Base-by-base conservation (phyloP, 2,329 filamentous ascomycete genomes). In the Dactylellina haptotyla region DNA sequence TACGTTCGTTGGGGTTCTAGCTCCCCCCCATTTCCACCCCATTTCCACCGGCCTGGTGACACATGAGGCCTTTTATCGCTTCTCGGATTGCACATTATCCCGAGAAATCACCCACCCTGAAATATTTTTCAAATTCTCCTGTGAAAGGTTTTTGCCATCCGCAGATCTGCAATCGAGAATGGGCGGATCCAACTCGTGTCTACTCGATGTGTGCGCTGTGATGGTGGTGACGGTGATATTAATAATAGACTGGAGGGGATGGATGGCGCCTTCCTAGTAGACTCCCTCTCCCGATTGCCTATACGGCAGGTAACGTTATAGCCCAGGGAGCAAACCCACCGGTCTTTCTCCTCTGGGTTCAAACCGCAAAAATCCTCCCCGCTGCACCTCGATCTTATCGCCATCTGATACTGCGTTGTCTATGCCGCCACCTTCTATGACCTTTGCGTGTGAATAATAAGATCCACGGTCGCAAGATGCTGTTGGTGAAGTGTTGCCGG, bases 401-500 rank as follows among this genome's bases (percentile, higher is more conserved):
- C n/a, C n/a, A n/a, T n/a, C n/a, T n/a, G n/a, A n/a, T n/a, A n/a
- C n/a, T n/a, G n/a, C n/a, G n/a, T n/a, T n/a, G n/a, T n/a, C n/a
- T n/a, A n/a, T n/a, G n/a, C n/a, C n/a, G n/a, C n/a, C n/a, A n/a
- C n/a, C n/a, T n/a, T n/a, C n/a, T n/a, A n/a, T n/a, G n/a, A n/a
- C n/a, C n/a, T n/a, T n/a, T n/a, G n/a, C n/a, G n/a, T n/a, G n/a
- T 6, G 30, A 34, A 14, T 6, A 34, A 34, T 34, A 34, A 37
- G 8, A 3, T 39, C 50, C 16, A 37, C 53, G 53, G 53, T 57
- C 53, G 53, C 53, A 57, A 18, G 18, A 57, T 30, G n/a, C n/a
- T 16, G 53, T 20, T 39, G 14, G 32, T 39, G 9, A 54, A 28
- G 53, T 57, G 53, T 57, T 57, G 53, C 53, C 48, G 30, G 28